phyloP scores from a whole-genome alignment of 1,284 basidiomycete species.

The Irpex sp. region DNA sequence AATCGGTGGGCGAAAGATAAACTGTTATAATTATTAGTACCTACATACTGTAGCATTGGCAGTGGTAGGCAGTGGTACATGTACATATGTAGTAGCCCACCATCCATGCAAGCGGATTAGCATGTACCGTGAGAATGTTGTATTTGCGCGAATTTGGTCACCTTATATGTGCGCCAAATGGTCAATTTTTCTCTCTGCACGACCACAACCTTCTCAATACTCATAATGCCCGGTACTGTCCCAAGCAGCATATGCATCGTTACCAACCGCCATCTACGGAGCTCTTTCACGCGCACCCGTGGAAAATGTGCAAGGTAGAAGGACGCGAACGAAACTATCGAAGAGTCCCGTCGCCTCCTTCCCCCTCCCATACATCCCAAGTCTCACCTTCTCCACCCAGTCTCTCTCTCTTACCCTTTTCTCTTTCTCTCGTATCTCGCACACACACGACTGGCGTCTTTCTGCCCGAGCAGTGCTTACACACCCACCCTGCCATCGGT shows the following conservation, averaged over 20 bases:
- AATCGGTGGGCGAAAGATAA: too few species aligned
- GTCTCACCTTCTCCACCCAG: background rate
- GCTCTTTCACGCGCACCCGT: too few species aligned
- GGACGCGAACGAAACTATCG: too few species aligned
- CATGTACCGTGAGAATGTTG: background rate
- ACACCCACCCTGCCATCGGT: conserved; percentile 31
- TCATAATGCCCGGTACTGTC: too few species aligned
- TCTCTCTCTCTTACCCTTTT: background rate
- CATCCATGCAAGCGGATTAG: too few species aligned
- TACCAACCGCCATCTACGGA: too few species aligned
- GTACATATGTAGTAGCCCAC: too few species aligned
- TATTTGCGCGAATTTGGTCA: background rate
- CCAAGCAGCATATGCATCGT: too few species aligned
- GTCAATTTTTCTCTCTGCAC: background rate
- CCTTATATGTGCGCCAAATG: background rate
- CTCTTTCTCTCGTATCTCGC: background rate
- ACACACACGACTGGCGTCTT: conserved; percentile 21
- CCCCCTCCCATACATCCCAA: background rate
- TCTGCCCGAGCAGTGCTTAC: conserved; percentile 30
- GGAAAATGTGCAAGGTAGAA: too few species aligned
- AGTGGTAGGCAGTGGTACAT: too few species aligned
- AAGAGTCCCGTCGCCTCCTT: background rate
- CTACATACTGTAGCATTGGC: too few species aligned
- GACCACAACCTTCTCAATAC: background rate
- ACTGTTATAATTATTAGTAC: too few species aligned